phyloP scores from a whole-genome alignment of 1,284 basidiomycete species.

The Ceratobasidium sp. region DNA sequence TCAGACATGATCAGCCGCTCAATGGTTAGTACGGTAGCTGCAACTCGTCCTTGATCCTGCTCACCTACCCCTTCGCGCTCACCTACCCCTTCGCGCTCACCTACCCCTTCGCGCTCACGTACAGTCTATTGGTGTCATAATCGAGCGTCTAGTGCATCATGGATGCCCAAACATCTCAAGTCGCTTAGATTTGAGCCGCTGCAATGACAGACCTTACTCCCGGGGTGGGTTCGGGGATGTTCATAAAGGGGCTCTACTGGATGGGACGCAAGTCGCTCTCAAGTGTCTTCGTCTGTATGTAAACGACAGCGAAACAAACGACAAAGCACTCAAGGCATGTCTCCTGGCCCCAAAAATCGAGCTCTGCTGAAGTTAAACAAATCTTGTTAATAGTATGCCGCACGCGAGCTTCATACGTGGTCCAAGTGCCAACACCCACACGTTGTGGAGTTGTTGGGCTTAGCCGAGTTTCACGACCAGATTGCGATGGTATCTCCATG shows the following conservation, averaged over 20 bases:
- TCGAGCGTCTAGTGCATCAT: neutral
- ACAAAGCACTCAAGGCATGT: neutral
- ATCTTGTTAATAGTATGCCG: neutral
- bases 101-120: neutral
- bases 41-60: too few species aligned
- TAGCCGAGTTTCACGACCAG: neutral
- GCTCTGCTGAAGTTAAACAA: too few species aligned
- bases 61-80: too few species aligned
- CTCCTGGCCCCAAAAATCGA: neutral
- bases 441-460: neutral
- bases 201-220: neutral
- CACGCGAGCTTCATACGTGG: conserved; percentile 4
- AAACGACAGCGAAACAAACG: neutral
- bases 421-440: conserved; percentile 6
- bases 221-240: conserved; percentile 2
- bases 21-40: too few species aligned
- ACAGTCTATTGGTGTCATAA: neutral
- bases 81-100: too few species aligned
- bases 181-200: neutral
- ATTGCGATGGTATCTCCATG: too few species aligned
- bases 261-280: neutral
- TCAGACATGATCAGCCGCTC: too few species aligned
- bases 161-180: conserved; percentile 1
- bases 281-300: conserved; percentile 12
- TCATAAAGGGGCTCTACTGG: neutral